Evolutionary conservation across 2,329 filamentous ascomycete genomes (phyloP), one percentile per base, ranked within the genome.

Genomic region (Esteya vermicola): DNA sequence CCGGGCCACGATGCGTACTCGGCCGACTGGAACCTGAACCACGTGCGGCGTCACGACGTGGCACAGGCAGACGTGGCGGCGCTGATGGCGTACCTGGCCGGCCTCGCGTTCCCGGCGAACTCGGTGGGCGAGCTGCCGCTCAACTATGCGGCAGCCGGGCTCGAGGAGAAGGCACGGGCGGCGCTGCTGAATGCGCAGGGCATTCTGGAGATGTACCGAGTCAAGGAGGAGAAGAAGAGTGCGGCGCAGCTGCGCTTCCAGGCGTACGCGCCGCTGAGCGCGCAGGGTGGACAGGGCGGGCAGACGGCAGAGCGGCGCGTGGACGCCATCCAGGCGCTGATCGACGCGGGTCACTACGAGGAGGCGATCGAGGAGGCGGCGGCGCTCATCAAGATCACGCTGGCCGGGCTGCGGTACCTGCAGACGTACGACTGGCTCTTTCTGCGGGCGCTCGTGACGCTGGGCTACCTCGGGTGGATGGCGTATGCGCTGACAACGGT

Each of bases 361-460:
- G 73, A 84, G 49, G 85, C 89, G 2, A 94, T 96, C 50, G 66
- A 75, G 42, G 73, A 83, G 51, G 85, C 84, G 2, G 77, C 81
- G 32, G 72, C 77, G 22, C 67, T 98, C 13, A 82, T 96, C 44
- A 72, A 81, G 43, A 62, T 84, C 38, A 81, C 77, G 2, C 68
- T 98, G 1, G 73, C 85, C 45, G 91, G 91, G 8, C 64, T 98
- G 44, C 75, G 91, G 38, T 98, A 98, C 56, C 70, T 98, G 21
- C 91, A 98, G 59, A 98, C 88, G 0, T 98, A 98, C 52, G 91
- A 98, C 62, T 98, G 91, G 91, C 68, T 98, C 3, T 98, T 98
- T 60, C 64, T 98, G 27, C 73, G 91, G 44, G 81, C 85, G 2
- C 68, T 98, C 37, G 81, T 98, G 44, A 95, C 91, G 2, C 56